A percentile compares a stretch with the other conserved stretches of the same genome.
Evolutionary conservation across 257 asterid species (phyloP).

Genomic region (Rauvolfia tetraphylla): DNA sequence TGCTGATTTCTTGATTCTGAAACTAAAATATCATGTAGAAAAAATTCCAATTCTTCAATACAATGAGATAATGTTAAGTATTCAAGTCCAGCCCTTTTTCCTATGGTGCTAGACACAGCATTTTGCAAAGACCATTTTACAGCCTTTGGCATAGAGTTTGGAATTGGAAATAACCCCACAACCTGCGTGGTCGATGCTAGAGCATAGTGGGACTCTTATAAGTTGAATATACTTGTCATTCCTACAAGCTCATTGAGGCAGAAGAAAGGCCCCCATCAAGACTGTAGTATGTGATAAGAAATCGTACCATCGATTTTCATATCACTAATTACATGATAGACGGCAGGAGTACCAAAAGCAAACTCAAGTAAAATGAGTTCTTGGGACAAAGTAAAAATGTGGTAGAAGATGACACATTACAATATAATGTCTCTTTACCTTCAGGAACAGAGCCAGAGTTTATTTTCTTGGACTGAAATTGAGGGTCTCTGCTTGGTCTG

Average conservation of each 20-base stretch:
- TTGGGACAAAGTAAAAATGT: background rate
- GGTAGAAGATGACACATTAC: background rate
- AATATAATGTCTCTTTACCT: constrained; percentile 30
- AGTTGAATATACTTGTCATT: background rate
- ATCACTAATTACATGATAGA: background rate
- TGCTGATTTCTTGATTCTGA: background rate
- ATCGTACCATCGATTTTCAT: background rate
- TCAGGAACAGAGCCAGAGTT: constrained; percentile 22
- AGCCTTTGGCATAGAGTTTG: background rate
- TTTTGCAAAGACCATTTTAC: background rate
- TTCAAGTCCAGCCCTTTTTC: background rate
- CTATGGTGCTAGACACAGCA: background rate
- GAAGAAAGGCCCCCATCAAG: background rate
- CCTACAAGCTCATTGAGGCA: background rate
- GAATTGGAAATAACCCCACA: background rate
- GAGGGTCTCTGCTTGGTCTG: constrained; percentile 37
- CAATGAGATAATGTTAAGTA: background rate
- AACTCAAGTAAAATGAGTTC: background rate
- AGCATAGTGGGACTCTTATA: background rate
- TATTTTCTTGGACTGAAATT: constrained; percentile 25
- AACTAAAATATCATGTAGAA: background rate
- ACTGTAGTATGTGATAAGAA: background rate
- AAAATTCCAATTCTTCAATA: background rate
- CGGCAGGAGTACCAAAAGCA: background rate
- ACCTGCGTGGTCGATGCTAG: background rate